Conservation (phyloP, 2,329 filamentous ascomycete genomes). For the Hypoxylon sp. region DNA sequence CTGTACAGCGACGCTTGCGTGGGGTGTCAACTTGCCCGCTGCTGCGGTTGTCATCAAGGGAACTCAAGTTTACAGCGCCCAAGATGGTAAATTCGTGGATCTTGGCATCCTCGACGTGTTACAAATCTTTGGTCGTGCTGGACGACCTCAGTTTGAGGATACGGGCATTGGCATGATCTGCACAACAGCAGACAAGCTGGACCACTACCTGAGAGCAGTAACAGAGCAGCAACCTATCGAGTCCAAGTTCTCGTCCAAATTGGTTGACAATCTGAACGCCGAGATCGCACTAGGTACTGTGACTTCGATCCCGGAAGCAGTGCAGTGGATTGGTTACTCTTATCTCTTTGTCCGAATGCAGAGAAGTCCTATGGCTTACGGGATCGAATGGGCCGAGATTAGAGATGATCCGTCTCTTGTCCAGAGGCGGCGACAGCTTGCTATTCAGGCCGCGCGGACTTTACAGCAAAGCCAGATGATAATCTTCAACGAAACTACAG, state of each 20-base stretch:
- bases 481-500: conserved; percentile 94
- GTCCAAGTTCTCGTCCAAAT: conserved; percentile 90
- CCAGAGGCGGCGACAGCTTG: conserved; percentile 81
- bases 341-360: conserved; percentile 98
- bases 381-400: conserved; percentile 93
- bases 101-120: conserved; percentile 95
- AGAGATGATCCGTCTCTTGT: conserved; percentile 88
- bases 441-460: conserved; percentile 86
- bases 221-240: conserved; percentile 97
- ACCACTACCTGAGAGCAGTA: conserved; percentile 90
- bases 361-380: conserved; percentile 88
- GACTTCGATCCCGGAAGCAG: conserved; percentile 90
- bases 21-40: conserved; percentile 98
- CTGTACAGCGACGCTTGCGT: conserved; percentile 96
- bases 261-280: conserved; percentile 96
- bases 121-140: conserved; percentile 97
- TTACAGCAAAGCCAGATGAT: conserved; percentile 98
- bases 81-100: conserved; percentile 96
- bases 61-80: conserved; percentile 94
- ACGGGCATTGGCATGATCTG: conserved; percentile 98
- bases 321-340: conserved; percentile 97
- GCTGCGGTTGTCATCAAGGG: conserved; percentile 98
- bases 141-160: conserved; percentile 96
- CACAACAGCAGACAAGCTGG: conserved; percentile 90
- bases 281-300: conserved; percentile 95